Base-by-base conservation (phyloP, 2,329 filamentous ascomycete species). In the Aureobasidium zeae region DNA sequence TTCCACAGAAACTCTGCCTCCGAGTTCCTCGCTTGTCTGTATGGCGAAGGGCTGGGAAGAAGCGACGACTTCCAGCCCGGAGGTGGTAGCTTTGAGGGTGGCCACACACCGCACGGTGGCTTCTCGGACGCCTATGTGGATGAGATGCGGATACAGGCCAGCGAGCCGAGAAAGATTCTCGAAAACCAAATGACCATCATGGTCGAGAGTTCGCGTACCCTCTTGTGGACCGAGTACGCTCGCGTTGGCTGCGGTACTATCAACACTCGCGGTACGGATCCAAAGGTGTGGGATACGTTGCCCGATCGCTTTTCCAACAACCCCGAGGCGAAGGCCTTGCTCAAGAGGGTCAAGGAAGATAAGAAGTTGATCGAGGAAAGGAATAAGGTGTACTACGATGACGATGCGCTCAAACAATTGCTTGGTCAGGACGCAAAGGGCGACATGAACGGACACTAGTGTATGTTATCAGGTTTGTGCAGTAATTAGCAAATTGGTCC, bases 61-160 rank as follows among this genome's bases (percentile, higher is more conserved):
- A 60, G 63, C 12, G 65, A 70, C 35, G 63, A 71, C 46, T 66
- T 73, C 28, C 51, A 52, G 37, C 60, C 60, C 5, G 60, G 60
- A 17, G 60, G 60, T 31, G 60, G 59, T 17, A 60, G 55, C 19
- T 63, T 60, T 36, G 61, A 63, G 31, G 57, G 60, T 4, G 51
- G 57, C n/a, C 58, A 62, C 44, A 61, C 58, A 13, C 61, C 61
- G 4, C 61, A 63, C 37, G 61, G 61, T 25, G 59, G 59, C 2
- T 67, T 67, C 38, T 63, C 61, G 38, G 64, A 67, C 21, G 65
- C 60, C 4, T 70, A 69, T 50, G 63, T 67, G 34, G 58, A 63
- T 47, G 67, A 68, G 46, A 67, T 67, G 61, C 58, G 60, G 37
- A 58, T 65, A 3, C 66, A 69, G 37, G 61, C 64, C 44, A 65